Conservation (phyloP, 306 rosid genomes). For the Boehmeria nivea region DNA sequence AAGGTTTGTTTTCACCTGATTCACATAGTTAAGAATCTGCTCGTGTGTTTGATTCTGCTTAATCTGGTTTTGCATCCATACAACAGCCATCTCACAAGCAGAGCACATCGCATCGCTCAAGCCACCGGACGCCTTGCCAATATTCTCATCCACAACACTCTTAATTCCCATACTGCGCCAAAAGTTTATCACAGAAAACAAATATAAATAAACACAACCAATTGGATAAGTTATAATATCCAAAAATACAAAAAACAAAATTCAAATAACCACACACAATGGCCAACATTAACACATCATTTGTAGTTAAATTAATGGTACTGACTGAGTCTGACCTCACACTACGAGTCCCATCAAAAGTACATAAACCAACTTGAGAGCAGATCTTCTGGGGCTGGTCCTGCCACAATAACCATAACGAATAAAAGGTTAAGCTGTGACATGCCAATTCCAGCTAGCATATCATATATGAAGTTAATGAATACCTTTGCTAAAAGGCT, state of each 20-base stretch:
- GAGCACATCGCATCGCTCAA: constrained; percentile 37
- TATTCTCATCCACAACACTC: constrained; percentile 45
- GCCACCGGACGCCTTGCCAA: constrained; percentile 24
- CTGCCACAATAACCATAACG: constrained; percentile 19
- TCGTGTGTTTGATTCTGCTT: constrained; percentile 51
- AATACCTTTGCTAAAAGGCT: constrained; percentile 49
- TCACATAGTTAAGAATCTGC: constrained; percentile 40
- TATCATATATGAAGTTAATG: neutral
- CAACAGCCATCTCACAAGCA: constrained; percentile 61
- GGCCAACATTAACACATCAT: neutral
- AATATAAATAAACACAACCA: neutral
- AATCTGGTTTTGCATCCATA: constrained; percentile 67
- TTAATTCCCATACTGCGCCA: constrained; percentile 34
- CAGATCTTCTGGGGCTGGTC: constrained; percentile 57
- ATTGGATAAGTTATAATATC: neutral
- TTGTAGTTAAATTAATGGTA: neutral
- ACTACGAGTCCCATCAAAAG: constrained; percentile 49
- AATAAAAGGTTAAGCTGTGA: neutral
- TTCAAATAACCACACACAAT: neutral
- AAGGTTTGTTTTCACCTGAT: constrained; percentile 45
- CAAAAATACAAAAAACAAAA: neutral
- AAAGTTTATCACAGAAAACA: neutral
- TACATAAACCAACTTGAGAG: constrained; percentile 59
- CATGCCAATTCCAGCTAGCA: neutral
- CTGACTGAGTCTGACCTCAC: constrained; percentile 50